Base-by-base conservation (phyloP, 2,329 filamentous ascomycete genomes). In the Capronia epimyces region DNA sequence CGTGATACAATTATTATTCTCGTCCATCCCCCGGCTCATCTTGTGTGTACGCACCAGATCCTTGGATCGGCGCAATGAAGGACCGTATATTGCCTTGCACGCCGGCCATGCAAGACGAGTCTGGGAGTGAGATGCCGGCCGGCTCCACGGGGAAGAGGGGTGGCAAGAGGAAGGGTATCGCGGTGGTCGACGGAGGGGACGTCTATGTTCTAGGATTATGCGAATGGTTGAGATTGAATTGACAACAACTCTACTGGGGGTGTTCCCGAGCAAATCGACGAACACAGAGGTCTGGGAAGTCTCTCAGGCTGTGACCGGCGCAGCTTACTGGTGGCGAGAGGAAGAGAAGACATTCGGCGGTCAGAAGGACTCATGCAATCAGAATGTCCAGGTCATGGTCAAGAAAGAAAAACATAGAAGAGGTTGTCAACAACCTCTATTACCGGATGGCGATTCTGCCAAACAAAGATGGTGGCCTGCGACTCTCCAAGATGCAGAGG, bases 31-130 rank as follows among this genome's bases (percentile, higher is more conserved):
- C 42, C 2, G 25, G 20, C 20, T 18, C 41, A 2, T 42, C 18
- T 36, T 22, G 10, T 36, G 22, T 45, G n/a, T 44, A 55, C 56
- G 36, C 42, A 61, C 59, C 59, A 36, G 59, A 52, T 45, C 59
- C 59, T 48, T 49, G 53, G 44, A 59, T 50, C 45, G 56, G 57
- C 42, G 56, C 53, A 50, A 52, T 54, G 39, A 61, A 61, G 47
- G 52, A 59, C 49, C 55, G 52, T 44, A 60, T 60, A 37, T 57
- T 57, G 39, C 49, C 55, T 50, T 59, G 56, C 42, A 58, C 54
- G 43, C 57, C 53, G 51, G 59, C 59, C 59, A 61, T 61, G 39
- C 56, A 60, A 57, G 43, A 50, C 34, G 41, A 24, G 25, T 45
- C 43, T 27, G 34, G 21, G 31, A 13, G 29, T 39, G 46, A 31